Evolutionary conservation across 768 basidiomycete species (phyloP), one percentile per base, ranked within the genome.

Genomic region (Tubosaeta brunneosetosa): DNA sequence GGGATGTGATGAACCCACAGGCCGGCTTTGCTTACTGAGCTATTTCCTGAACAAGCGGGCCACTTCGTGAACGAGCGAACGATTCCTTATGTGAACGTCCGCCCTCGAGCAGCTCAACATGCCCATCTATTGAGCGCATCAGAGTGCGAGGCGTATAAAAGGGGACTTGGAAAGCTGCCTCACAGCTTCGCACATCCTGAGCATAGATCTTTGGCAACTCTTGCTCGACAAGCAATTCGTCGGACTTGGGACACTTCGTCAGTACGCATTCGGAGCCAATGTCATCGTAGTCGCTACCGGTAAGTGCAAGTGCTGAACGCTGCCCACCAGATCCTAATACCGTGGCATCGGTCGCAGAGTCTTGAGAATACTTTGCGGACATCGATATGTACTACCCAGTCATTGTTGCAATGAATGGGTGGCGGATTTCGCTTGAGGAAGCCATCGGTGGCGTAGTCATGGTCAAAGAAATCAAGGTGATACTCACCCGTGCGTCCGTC

Each of bases 161-260:
- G 9, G 26, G 44, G 26, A 4, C 9, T 26, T 36, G 16, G 9
- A 12, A 3, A 6, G 9, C 11, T 11, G 8, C n/a, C n/a, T n/a
- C n/a, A n/a, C n/a, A n/a, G n/a, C n/a, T n/a, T n/a, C n/a, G n/a
- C n/a, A n/a, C n/a, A n/a, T n/a, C n/a, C n/a, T n/a, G n/a, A n/a
- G n/a, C n/a, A n/a, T n/a, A n/a, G n/a, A n/a, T n/a, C n/a, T n/a
- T n/a, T n/a, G n/a, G n/a, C n/a, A n/a, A n/a, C n/a, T n/a, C n/a
- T n/a, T n/a, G 6, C 13, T 43, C 3, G 33, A 50, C 5, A 62
- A 62, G 61, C 57, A 62, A 52, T 50, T 44, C 37, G 61, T 62
- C n/a, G n/a, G n/a, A n/a, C 17, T n/a, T 56, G 61, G 19, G 52
- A 54, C 11, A 51, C 25, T 8, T 6, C 49, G 61, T 59, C 29